Conservation (phyloP, 345 rosid species). For the Carallia pectinifolia region DNA sequence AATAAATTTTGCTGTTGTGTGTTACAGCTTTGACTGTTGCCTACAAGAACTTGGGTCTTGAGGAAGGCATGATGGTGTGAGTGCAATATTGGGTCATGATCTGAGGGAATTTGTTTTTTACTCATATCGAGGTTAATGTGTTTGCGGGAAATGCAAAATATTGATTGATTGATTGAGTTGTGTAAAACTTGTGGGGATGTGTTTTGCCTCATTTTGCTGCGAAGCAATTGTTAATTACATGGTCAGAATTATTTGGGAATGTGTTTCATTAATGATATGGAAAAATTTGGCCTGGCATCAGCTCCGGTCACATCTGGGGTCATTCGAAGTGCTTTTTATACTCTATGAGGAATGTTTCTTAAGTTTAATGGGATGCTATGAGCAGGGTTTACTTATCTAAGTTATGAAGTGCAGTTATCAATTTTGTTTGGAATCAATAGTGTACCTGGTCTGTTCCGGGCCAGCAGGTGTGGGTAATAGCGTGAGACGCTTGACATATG, state of each 20-base stretch:
- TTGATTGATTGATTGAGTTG: slow-evolving; percentile 5
- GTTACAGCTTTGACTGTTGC: slow-evolving; percentile 50
- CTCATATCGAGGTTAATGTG: slow-evolving; percentile 21
- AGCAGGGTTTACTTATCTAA: background rate
- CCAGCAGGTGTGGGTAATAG: slow-evolving; percentile 9
- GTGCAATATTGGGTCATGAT: slow-evolving; percentile 42
- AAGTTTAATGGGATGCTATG: slow-evolving; percentile 9
- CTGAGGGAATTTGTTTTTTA: slow-evolving; percentile 31
- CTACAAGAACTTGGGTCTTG: slow-evolving; percentile 74
- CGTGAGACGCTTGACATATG: slow-evolving; percentile 8
- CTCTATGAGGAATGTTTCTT: slow-evolving; percentile 8
- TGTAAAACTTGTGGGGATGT: slow-evolving; percentile 13
- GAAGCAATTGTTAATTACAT: slow-evolving; percentile 15
- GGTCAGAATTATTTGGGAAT: slow-evolving; percentile 2
- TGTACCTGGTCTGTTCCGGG: slow-evolving; percentile 11
- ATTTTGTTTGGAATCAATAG: background rate
- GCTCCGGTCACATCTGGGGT: slow-evolving; percentile 16
- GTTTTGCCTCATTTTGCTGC: slow-evolving; percentile 22
- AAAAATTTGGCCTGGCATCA: slow-evolving; percentile 12
- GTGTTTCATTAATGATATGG: slow-evolving; percentile 9
- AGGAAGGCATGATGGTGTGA: slow-evolving; percentile 57
- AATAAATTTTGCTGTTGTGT: slow-evolving; percentile 29
- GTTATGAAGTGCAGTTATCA: slow-evolving; percentile 13
- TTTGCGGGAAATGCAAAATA: slow-evolving; percentile 27
- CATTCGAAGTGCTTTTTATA: slow-evolving; percentile 3